Base-by-base conservation (phyloP, 768 basidiomycete species). In the Hygrophoropsis aurantiaca region DNA sequence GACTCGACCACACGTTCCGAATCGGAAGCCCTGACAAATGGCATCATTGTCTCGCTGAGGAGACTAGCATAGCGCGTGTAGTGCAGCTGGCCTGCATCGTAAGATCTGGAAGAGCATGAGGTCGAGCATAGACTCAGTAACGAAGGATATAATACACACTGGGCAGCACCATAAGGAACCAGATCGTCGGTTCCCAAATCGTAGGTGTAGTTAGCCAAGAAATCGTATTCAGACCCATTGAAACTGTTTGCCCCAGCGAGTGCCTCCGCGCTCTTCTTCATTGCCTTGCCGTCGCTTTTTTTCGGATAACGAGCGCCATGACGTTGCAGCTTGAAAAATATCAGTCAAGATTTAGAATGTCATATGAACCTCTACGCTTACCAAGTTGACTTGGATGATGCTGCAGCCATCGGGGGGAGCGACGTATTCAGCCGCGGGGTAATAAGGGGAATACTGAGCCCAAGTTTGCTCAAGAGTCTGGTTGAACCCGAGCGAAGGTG, bases 301-400 rank as follows among this genome's bases (percentile, higher is more conserved):
- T 89, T 91, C 0, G 90, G 90, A 55, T 74, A 91, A 25, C 90
- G 80, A 1, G 87, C 81, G 3, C 89, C 90, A 57, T 94, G 90
- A 10, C 90, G 74, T 65, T 91, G 85, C 8, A 94, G 69, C 89
- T 91, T 23, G 13, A 26, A 24, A 19, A 10, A 16, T 5, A 46
- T 64, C 27, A 50, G 9, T 18, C n/a, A 27, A 30, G 15, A n/a
- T 18, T n/a, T 16, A n/a, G 9, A 15, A n/a, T 15, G 4, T 5
- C n/a, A 3, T 11, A 20, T 24, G n/a, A 3, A 11, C 16, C 27
- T 30, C 27, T 13, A 13, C 10, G 47, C 66, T n/a, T 47, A 66
- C 64, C 52, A 66, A 44, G 45, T 68, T 58, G 9, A 64, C 64
- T 68, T 85, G 84, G n/a, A 70, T 70, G 35, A 87, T 59, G 15